Base-by-base conservation (phyloP, 352 stramenopile species). In the Phytophthora uliginosa region DNA sequence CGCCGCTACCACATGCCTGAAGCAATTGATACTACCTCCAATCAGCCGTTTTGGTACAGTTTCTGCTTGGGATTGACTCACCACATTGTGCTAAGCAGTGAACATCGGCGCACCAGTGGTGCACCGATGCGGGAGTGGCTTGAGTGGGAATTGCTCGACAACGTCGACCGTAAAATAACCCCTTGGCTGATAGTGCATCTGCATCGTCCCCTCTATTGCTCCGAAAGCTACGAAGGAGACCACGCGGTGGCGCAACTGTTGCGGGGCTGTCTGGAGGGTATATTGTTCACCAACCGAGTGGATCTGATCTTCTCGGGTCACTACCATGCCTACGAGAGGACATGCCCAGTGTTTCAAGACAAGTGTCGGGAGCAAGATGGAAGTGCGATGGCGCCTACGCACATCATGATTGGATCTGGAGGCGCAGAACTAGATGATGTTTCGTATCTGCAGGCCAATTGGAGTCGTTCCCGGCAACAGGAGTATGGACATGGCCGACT, bases 1-100 rank as follows among this genome's bases (percentile, higher is more conserved):
- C 84, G 76, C 26, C 84, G 89, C 18, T 97, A 97, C 81, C 68
- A 73, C 55, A 95, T 95, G 86, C 85, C 82, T 17, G 40, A 75
- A 66, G 48, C 52, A 10, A 71, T 63, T 47, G 55, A 66, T 26
- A 10, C 22, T 26, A 79, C 69, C 15, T 69, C 74, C 20, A 88
- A 88, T 63, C 58, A 59, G 0, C 73, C 82, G 2, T 91, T 85
- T 64, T 91, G 78, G 78, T 89, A 89, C 69, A 88, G 78, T 40
- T 79, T 75, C 2, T 72, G 82, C 45, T 59, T 81, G 8, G 84
- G 84, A 5, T 59, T 91, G 24, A 66, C 68, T 4, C 82, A 89
- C 24, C 81, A 90, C 45, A 57, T 82, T 5, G 63, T 92, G 8
- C 28, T 89, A 20, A 88, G 76, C 60, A 81, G 74, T 48, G 81